Evolutionary conservation across 495 filamentous ascomycete genomes (phyloP), one percentile per base, ranked within the genome.

Genomic region (Neurospora sp.): DNA sequence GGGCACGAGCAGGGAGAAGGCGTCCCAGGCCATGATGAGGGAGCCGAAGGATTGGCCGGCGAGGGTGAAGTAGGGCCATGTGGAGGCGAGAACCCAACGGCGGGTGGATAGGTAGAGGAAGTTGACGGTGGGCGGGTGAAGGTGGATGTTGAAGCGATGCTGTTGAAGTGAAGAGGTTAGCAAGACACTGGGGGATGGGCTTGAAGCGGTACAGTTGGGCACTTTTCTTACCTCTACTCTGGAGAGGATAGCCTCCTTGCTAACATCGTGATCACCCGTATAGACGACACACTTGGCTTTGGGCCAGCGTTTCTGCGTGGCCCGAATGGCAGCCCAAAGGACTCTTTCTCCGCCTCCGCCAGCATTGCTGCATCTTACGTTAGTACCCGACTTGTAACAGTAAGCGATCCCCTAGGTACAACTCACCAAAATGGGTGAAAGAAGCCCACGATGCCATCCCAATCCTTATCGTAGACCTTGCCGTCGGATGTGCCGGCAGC

Each of bases 291-390:
- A 96, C 75, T 94, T 90, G 34, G 93, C 93, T 69, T 91, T 91
- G 5, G 94, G 95, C 90, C 93, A 97, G 74, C 92, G 89, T 73
- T 90, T 88, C 83, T 98, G 96, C 6, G 93, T 97, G 38, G 96
- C 93, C 76, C 91, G 90, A 71, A 99, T 91, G 11, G 96, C 96
- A 74, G 94, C 95, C 94, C 96, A 99, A 54, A 99, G 89, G 38
- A 99, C 96, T 80, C 96, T 88, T 84, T 99, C 96, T 73, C 96
- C 96, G 48, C 96, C 96, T 39, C 96, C 96, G 37, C 95, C 96
- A 48, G 96, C 96, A 83, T 98, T 98, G 81, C 93, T 94, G 15
- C 15, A 7, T 48, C 34, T 72, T 70, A 62, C 15, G 66, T 74
- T 28, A 75, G 73, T 36, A 34, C 31, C 7, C 4, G 5, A 66